Base-by-base conservation (phyloP, 306 rosid species). In the Cicer pinnatifidum region DNA sequence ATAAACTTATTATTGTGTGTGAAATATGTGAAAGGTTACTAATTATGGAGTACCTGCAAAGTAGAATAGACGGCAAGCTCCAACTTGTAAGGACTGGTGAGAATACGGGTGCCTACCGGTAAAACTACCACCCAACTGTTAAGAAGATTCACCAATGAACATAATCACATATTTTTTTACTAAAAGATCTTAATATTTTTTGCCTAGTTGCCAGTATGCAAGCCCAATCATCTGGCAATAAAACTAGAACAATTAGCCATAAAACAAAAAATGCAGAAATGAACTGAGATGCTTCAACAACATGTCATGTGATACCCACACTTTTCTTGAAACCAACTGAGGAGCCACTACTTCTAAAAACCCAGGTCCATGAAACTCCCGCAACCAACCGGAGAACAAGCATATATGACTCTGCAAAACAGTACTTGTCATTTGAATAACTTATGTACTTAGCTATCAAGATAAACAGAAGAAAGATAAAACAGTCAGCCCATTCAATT, bases 301-400 rank as follows among this genome's bases (percentile, higher is more conserved):
- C 35, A 72, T n/a, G 77, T 54, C 80, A 83, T 57, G 69, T 7
- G 65, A 75, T 61, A 87, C 99, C 11, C 81, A 91, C 97, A 91
- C 97, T 91, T 84, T 91, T 80, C 85, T 88, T 0, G 97, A 86
- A 68, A 95, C 81, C 82, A 91, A 75, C 74, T 80, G 91, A 72
- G 96, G 99, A 78, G 89, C 97, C 73, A 90, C 59, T n/a, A 84
- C 82, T 83, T 90, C 99, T 63, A 95, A 86, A 78, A 95, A 95
- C 59, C 97, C 96, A 59, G 89, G 97, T 65, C 97, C 99, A 70
- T 86, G 85, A 75, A 91, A 86, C 82, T 91, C 99, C 15, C 97
- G 86, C 89, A 95, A 61, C 97, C 97, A 95, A 82, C 93, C 96
- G 12, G 91, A 88, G 90, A 95, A 95, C 83, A 95, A 84, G 85